Conservation (phyloP, 345 rosid genomes). For the Dipteronia dyeriana region DNA sequence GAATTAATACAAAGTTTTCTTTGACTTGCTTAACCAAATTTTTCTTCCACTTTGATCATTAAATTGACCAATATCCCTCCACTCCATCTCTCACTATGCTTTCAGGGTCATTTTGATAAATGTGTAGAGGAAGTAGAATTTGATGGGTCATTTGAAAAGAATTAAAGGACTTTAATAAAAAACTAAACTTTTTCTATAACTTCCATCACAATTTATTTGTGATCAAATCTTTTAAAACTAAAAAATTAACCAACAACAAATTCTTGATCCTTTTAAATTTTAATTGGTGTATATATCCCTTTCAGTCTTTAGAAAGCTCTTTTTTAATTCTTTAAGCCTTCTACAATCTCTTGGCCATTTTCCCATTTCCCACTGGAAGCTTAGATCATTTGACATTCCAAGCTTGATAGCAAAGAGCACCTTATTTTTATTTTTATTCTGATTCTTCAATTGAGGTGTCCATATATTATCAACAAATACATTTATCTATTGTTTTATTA, state of each 20-base stretch:
- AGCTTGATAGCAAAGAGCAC: conserved; percentile 22
- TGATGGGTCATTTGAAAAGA: conserved; percentile 4
- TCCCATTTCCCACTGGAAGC: conserved; percentile 11
- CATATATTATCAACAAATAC: neutral
- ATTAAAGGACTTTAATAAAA: neutral
- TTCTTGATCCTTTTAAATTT: neutral
- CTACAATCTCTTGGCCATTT: conserved; percentile 25
- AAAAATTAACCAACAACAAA: neutral
- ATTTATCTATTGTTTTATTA: neutral
- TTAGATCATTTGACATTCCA: conserved; percentile 34
- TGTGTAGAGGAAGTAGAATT: neutral
- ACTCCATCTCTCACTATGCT: neutral
- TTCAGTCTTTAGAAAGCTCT: conserved; percentile 27
- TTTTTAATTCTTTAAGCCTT: neutral
- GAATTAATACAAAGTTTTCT: neutral
- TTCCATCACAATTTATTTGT: conserved; percentile 3
- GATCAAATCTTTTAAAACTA: neutral
- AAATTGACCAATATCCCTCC: neutral
- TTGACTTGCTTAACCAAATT: no score
- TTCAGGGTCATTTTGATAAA: neutral
- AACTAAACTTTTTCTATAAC: neutral
- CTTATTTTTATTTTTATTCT: conserved; percentile 18
- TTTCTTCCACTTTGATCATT: no score
- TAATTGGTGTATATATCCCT: neutral
- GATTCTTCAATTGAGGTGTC: conserved; percentile 28